Conservation (phyloP, 345 rosid species). For the Cochlearia excelsa region DNA sequence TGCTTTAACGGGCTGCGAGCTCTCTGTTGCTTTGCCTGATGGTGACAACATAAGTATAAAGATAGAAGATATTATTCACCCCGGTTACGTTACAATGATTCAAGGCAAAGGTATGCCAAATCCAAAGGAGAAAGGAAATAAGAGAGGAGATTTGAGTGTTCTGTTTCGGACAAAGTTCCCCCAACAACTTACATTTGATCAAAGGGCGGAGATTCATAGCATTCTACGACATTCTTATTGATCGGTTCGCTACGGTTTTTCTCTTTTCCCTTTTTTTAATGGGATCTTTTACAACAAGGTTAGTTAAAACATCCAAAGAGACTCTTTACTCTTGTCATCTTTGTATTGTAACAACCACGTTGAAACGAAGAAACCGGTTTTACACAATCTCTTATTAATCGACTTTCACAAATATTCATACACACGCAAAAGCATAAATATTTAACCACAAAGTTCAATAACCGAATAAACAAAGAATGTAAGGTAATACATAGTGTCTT, state of each 20-base stretch:
- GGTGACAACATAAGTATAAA: constrained; percentile 42
- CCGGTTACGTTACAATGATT: constrained; percentile 49
- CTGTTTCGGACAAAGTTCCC: constrained; percentile 54
- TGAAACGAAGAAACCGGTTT: constrained; percentile 23
- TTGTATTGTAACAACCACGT: constrained; percentile 20
- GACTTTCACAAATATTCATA: constrained; percentile 5
- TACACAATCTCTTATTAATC: constrained; percentile 15
- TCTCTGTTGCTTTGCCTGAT: constrained; percentile 56
- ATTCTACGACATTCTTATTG: constrained; percentile 49
- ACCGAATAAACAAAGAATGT: not conserved
- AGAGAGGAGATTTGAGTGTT: constrained; percentile 59
- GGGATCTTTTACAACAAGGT: constrained; percentile 18
- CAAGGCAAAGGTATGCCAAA: constrained; percentile 70
- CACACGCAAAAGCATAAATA: constrained; percentile 1
- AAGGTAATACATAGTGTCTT: constrained; percentile 4
- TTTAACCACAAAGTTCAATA: constrained; percentile 2
- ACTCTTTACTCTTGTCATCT: constrained; percentile 1
- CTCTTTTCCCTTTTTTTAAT: constrained; percentile 4
- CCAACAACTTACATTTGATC: constrained; percentile 44
- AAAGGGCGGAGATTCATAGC: constrained; percentile 40
- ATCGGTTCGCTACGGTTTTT: not conserved
- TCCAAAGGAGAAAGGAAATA: constrained; percentile 42
- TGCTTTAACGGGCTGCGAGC: constrained; percentile 60
- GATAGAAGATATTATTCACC: constrained; percentile 52
- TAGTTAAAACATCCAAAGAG: constrained; percentile 4